A percentile compares a stretch with the other conserved stretches of the same genome.
Conservation (phyloP, 2,329 filamentous ascomycete genomes). For the Sporothrix protearum region DNA sequence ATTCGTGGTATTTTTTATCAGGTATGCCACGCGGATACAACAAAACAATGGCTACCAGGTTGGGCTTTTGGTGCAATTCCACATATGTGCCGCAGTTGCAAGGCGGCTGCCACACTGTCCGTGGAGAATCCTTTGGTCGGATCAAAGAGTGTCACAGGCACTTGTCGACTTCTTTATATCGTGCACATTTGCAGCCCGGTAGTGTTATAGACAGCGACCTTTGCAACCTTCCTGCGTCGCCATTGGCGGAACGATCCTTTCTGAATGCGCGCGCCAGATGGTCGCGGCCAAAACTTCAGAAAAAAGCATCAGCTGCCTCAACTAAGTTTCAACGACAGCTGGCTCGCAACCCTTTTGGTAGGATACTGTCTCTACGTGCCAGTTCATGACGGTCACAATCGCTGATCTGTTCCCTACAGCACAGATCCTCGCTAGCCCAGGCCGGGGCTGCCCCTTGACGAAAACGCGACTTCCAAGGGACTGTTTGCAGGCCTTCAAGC, state of each 20-base stretch:
- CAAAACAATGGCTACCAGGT: too few relatives aligned
- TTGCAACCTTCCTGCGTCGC: slow-evolving; percentile 49
- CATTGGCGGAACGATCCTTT: slow-evolving; percentile 52
- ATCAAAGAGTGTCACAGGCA: background rate
- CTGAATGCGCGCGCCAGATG: slow-evolving; percentile 44
- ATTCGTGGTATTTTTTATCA: too few relatives aligned
- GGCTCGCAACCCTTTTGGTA: slow-evolving; percentile 62
- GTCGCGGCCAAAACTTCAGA: slow-evolving; percentile 38
- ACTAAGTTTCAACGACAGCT: slow-evolving; percentile 55
- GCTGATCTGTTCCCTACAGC: slow-evolving; percentile 42
- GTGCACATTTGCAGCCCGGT: background rate
- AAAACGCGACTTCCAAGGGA: slow-evolving; percentile 36
- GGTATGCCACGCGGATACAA: too few relatives aligned
- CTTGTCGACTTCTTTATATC: background rate
- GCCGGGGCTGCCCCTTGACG: slow-evolving; percentile 26
- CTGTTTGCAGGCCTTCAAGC: slow-evolving; percentile 61
- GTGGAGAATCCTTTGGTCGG: too few relatives aligned
- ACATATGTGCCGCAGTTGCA: too few relatives aligned
- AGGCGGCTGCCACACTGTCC: too few relatives aligned
- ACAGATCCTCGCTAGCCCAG: slow-evolving; percentile 32
- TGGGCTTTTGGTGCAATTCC: too few relatives aligned
- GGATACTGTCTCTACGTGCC: slow-evolving; percentile 19
- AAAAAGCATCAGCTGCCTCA: slow-evolving; percentile 31
- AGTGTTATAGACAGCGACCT: too few relatives aligned
- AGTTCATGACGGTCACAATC: background rate